These are phyloP conservation scores for Diplodia intermedia DNA, from an alignment of 2,329 filamentous ascomycete genomes.

Conservation along the genomic window DNA sequence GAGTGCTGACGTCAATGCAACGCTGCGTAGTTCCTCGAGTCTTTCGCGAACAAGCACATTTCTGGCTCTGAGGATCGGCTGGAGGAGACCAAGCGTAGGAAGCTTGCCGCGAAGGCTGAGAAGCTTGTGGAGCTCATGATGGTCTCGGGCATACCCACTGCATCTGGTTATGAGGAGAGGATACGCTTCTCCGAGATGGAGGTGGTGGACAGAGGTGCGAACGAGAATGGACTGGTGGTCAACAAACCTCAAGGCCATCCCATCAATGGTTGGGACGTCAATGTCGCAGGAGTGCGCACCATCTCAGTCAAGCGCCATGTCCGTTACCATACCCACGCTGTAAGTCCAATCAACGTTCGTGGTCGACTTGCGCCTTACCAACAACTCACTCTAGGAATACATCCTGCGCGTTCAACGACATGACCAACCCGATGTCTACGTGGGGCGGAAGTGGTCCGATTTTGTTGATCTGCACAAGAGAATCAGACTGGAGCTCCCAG, in stretches of 20 bases:
- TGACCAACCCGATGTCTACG: constrained; percentile 76
- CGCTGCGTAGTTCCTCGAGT: constrained; percentile 80
- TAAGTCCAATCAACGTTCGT: constrained; percentile 46
- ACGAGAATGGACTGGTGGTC: constrained; percentile 85
- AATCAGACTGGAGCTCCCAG: constrained; percentile 83
- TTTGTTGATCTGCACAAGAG: constrained; percentile 81
- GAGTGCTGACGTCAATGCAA: constrained; percentile 12
- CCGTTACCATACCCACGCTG: constrained; percentile 88
- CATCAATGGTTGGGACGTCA: constrained; percentile 96
- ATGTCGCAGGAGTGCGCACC: constrained; percentile 86
- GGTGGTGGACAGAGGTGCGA: constrained; percentile 90
- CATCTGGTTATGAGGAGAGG: constrained; percentile 95
- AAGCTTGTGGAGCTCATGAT: constrained; percentile 99
- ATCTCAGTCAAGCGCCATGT: constrained; percentile 84
- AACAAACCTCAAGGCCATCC: constrained; percentile 90
- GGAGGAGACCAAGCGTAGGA: constrained; percentile 93
- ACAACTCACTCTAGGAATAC: constrained; percentile 71
- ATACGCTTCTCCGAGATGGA: constrained; percentile 97
- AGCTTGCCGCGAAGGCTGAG: constrained; percentile 89
- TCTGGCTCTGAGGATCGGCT: constrained; percentile 95
- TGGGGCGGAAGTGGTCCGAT: constrained; percentile 87
- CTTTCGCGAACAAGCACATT: constrained; percentile 95
- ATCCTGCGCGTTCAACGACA: constrained; percentile 83
- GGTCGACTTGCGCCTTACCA: not conserved
- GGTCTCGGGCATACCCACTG: constrained; percentile 95